Base-by-base conservation (phyloP, 768 basidiomycete genomes). In the Tylopilus balloui region DNA sequence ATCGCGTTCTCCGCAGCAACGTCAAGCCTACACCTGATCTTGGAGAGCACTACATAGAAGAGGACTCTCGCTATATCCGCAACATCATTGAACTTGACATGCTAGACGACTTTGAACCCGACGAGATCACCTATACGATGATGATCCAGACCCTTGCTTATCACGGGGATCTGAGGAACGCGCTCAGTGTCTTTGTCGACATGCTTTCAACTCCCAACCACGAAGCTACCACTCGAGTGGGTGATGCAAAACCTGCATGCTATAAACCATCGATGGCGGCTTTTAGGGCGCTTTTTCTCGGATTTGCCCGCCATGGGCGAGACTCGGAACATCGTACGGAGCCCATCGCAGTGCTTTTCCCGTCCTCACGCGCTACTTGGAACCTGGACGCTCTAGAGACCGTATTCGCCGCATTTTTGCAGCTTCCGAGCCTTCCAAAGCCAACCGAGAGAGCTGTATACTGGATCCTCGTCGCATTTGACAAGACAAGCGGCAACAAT, bases 281-380 rank as follows among this genome's bases (percentile, higher is more conserved):
- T 27, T 92, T 84, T 63, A 80, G 87, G 19, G 79, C 79, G 15
- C 63, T 93, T 34, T 91, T 93, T 60, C 74, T 86, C 15, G 89
- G 87, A 1, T 92, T 90, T 62, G 70, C 73, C 7, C 78, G 77
- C 11, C 81, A 87, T 55, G 86, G 78, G 21, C 50, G 45, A 32
- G 54, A 67, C 24, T 59, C 65, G 36, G 47, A 38, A 4, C 44
- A 53, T 19, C 23, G 23, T n/a, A 11, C 20, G 36, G 52, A 32
- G 39, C 36, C 24, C 31, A 14, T 46, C 11, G 25, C 45, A 34
- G 10, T 47, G n/a, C 48, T 57, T n/a, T 52, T 46, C 27, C 43
- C 50, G 14, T 54, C 52, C 31, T 36, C 47, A 24, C 50, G 31
- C 20, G 48, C 29, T 31, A 12, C 32, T 37, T 92, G 88, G 88